Conservation (phyloP, 352 stramenopile genomes). For the Pythium graminicola region DNA sequence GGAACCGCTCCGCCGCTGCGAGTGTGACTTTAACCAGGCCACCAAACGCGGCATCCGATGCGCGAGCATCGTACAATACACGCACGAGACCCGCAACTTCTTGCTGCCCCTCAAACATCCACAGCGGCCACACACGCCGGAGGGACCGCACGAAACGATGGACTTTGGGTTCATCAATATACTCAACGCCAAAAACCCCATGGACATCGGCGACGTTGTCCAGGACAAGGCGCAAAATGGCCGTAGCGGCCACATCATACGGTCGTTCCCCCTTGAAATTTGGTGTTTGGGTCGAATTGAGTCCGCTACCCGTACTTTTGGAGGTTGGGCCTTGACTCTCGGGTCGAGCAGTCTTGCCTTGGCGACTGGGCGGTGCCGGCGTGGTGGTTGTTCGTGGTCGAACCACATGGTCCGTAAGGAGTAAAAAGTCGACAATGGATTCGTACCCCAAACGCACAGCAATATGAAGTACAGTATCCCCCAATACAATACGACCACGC, state of each 20-base stretch:
- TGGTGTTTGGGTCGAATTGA: slow-evolving; percentile 40
- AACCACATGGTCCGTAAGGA: slow-evolving; percentile 42
- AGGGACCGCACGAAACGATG: slow-evolving; percentile 54
- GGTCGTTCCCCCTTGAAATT: slow-evolving; percentile 64
- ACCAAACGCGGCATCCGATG: slow-evolving; percentile 54
- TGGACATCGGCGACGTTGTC: slow-evolving; percentile 53
- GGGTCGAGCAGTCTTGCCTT: background rate
- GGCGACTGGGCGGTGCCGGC: slow-evolving; percentile 7
- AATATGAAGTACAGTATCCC: slow-evolving; percentile 69
- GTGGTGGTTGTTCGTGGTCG: background rate
- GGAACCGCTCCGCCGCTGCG: slow-evolving; percentile 40
- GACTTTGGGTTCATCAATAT: slow-evolving; percentile 51
- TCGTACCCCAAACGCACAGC: slow-evolving; percentile 48
- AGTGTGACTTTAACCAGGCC: slow-evolving; percentile 56
- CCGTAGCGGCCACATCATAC: slow-evolving; percentile 32
- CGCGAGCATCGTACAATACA: slow-evolving; percentile 53
- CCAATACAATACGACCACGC: slow-evolving; percentile 45
- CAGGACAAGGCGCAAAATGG: slow-evolving; percentile 41
- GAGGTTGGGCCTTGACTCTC: background rate
- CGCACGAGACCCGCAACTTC: slow-evolving; percentile 54
- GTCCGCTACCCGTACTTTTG: slow-evolving; percentile 16
- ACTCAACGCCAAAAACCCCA: slow-evolving; percentile 52
- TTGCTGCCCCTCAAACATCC: slow-evolving; percentile 65
- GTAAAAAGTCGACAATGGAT: slow-evolving; percentile 50
- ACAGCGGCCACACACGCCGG: slow-evolving; percentile 58